Evolutionary conservation across 2,329 filamentous ascomycete genomes (phyloP), one percentile per base, ranked within the genome.

Genomic region (Xylaria sp.): DNA sequence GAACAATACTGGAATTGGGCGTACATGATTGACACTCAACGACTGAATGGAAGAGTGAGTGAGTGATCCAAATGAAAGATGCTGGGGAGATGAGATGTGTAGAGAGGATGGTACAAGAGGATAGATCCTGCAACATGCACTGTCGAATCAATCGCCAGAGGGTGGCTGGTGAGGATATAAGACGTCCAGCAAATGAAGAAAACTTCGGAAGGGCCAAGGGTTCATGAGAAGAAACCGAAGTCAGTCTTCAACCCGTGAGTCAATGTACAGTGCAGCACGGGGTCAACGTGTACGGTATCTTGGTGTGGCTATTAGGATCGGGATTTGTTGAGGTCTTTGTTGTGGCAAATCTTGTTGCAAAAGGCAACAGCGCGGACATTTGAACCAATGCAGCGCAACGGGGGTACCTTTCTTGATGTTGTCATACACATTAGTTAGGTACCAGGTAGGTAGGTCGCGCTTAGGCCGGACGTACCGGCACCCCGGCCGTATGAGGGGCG

Each of bases 11-110:
- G 31, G 56, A 44, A 17, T 44, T 66, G 23, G 23, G 63, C 72
- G 1, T 66, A 75, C 74, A 76, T 76, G 44, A 59, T 70, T 44
- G 11, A 17, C 40, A 56, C 33, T 23, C 5, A 13, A 9, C 11
- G 10, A 49, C 36, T 17, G 33, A 40, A 13, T 38, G 17, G 20
- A 40, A 26, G 36, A 59, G 23, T 23, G 17, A 28, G 31, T 13
- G 51, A 20, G 15, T 49, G 10, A n/a, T 9, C 26, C 15, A 13
- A 6, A n/a, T 58, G 40, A 54, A 44, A 23, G 17, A 36, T 49
- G 17, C 11, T n/a, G 26, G 23, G 9, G 40, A 44, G 23, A n/a
- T 26, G 17, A 31, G 28, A 23, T 4, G 20, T 38, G 33, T 13
- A 26, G 33, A 17, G 20, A 6, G 23, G 20, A 57, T 20, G 20